Evolutionary conservation across 768 basidiomycete species (phyloP).

Genomic region (Tulasnella sp.): DNA sequence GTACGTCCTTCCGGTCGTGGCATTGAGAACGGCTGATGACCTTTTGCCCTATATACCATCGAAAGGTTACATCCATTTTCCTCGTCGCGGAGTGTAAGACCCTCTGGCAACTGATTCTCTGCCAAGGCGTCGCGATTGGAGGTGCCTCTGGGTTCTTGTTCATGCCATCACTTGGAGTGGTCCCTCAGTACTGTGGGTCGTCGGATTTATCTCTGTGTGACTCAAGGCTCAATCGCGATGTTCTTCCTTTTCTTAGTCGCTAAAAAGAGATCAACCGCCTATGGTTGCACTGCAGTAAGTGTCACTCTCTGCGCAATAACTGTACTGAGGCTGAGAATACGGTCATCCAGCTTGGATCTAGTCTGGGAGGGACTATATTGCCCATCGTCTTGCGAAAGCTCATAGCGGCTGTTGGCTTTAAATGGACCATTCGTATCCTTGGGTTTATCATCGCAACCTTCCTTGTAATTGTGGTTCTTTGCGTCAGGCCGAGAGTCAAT

Average conservation of each 20-base stretch:
- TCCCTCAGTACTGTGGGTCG: constrained; percentile 28
- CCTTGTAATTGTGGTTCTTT: constrained; percentile 52
- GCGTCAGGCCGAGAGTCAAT: constrained; percentile 37
- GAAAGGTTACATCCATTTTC: constrained; percentile 27
- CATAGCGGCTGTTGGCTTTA: constrained; percentile 33
- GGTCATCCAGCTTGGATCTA: constrained; percentile 21
- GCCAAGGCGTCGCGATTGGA: constrained; percentile 32
- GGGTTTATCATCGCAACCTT: constrained; percentile 62
- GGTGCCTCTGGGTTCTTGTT: constrained; percentile 32
- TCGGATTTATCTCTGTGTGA: background rate
- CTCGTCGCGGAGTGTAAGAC: constrained; percentile 34
- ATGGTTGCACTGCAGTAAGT: constrained; percentile 61
- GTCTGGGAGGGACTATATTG: constrained; percentile 34
- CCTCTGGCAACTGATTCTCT: constrained; percentile 33
- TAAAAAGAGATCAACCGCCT: constrained; percentile 55
- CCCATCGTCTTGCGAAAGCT: constrained; percentile 37
- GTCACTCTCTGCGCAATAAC: background rate
- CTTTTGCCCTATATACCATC: too few species aligned
- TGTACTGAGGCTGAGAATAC: background rate
- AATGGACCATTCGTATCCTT: constrained; percentile 59
- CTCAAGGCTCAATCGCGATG: background rate
- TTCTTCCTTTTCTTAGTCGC: constrained; percentile 10
- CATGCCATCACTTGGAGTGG: constrained; percentile 10
- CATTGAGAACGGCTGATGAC: too few species aligned
- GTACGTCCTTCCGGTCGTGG: background rate